Base-by-base conservation (phyloP, 2,329 filamentous ascomycete genomes). In the Colletotrichum sp. region DNA sequence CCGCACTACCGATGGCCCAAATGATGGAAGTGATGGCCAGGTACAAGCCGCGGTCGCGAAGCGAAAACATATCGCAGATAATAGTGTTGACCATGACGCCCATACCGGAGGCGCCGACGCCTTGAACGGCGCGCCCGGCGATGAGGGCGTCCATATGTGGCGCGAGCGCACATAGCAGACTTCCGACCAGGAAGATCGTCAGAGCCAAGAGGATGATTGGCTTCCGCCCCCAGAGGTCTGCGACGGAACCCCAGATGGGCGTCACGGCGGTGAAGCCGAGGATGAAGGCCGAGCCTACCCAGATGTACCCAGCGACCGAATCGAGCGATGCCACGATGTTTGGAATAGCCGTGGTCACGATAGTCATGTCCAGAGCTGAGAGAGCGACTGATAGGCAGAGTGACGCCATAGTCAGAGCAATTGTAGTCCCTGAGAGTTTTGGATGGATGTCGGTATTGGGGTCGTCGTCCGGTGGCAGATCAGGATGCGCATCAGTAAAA, bases 101-200 rank as follows among this genome's bases (percentile, higher is more conserved):
- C n/a, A 88, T 86, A 1, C 86, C 88, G 2, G 87, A 88, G 12
- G 84, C 87, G 9, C 88, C 87, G 2, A 89, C 81, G 10, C 88
- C 88, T 79, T 89, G 87, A 26, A 87, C 80, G 3, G 84, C 82
- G 9, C 83, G 82, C 18, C 82, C 82, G 13, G 82, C 76, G 69
- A 88, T 86, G n/a, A 92, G 80, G 69, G 87, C 84, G 2, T 72
- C 72, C 26, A 81, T 80, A 52, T 74, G 87, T 59, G 81, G 82
- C 65, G 87, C 88, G 6, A 90, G 81, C 39, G 87, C 90, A 78
- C 89, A 91, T 2, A 92, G 80, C 34, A 92, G 81, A 44, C 89
- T 91, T 3, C 90, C 90, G 26, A 88, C 81, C 81, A 88, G 88
- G 71, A 88, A 88, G 12, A 87, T 78, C 3, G 81, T 70, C 64